phyloP scores from a whole-genome alignment of 768 basidiomycete genomes.

The Termitomyces sp. region DNA sequence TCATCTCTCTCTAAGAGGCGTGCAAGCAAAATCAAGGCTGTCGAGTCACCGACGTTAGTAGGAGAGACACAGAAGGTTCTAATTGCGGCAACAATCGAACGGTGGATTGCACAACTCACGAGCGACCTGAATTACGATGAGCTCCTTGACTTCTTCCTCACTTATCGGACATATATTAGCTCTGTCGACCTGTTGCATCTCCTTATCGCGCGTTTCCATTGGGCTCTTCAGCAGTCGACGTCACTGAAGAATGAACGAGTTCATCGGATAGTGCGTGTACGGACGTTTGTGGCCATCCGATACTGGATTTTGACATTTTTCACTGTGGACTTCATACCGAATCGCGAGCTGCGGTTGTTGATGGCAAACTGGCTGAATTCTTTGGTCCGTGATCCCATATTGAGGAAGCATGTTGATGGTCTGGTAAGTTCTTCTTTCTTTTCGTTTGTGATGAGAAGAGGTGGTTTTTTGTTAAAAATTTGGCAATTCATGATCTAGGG shows the following conservation, averaged over 20 bases:
- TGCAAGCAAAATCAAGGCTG: constrained; percentile 26
- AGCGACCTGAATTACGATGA: constrained; percentile 84
- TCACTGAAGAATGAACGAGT: constrained; percentile 61
- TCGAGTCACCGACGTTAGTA: constrained; percentile 20
- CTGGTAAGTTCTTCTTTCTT: constrained; percentile 41
- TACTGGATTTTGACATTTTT: constrained; percentile 93
- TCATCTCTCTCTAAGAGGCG: constrained; percentile 30
- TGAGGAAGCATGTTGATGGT: constrained; percentile 63
- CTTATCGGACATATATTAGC: constrained; percentile 81
- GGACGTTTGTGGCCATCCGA: constrained; percentile 86
- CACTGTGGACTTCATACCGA: constrained; percentile 79
- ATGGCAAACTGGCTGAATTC: constrained; percentile 80
- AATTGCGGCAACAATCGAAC: constrained; percentile 88
- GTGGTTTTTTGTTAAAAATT: not conserved
- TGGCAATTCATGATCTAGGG: constrained; percentile 35
- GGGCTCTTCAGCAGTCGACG: constrained; percentile 58
- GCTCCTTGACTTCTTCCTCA: constrained; percentile 85
- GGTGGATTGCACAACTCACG: constrained; percentile 90
- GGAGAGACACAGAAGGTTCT: constrained; percentile 44
- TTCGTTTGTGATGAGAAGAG: not conserved
- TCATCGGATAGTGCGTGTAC: constrained; percentile 73
- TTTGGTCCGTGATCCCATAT: constrained; percentile 64
- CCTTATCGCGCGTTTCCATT: constrained; percentile 83
- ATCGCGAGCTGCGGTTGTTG: constrained; percentile 66
- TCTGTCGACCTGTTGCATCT: constrained; percentile 77